Percentiles rank a stretch among this genome's conserved stretches.
Conservation (phyloP, 2,329 filamentous ascomycete species). For the Pseudogymnoascus sp. region DNA sequence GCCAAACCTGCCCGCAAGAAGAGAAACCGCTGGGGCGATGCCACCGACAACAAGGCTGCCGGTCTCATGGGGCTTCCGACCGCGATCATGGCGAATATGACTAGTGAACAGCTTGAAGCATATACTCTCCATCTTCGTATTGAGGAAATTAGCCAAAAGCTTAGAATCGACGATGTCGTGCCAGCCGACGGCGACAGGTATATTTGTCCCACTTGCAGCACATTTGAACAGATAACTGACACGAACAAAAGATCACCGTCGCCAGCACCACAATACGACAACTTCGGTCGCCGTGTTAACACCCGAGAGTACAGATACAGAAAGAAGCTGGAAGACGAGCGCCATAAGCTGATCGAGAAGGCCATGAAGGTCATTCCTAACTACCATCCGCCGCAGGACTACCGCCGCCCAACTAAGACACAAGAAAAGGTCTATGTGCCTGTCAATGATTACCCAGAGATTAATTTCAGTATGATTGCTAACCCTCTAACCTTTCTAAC, state of each 20-base stretch:
- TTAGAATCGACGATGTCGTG: constrained; percentile 97
- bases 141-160: constrained; percentile 98
- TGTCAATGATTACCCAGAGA: constrained; percentile 99
- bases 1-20: constrained; percentile 80
- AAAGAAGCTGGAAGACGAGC: constrained; percentile 96
- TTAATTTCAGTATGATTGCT: constrained; percentile 99
- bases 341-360: constrained; percentile 97
- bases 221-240: not conserved
- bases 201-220: constrained; percentile 28
- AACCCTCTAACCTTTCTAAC: constrained; percentile 87
- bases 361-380: constrained; percentile 99
- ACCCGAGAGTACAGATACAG: constrained; percentile 97
- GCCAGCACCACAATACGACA: constrained; percentile 94
- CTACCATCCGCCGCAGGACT: constrained; percentile 97
- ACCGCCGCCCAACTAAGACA: constrained; percentile 97
- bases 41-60: constrained; percentile 95
- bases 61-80: constrained; percentile 96
- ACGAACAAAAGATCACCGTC: constrained; percentile 68
- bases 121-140: constrained; percentile 95
- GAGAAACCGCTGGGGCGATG: constrained; percentile 97
- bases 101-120: constrained; percentile 92
- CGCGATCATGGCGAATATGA: constrained; percentile 96
- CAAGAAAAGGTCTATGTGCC: constrained; percentile 99
- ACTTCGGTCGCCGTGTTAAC: constrained; percentile 98
- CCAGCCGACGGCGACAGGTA: constrained; percentile 93